phyloP scores from a whole-genome alignment of 305 asterid genomes.

The Fraxinus platypoda region DNA sequence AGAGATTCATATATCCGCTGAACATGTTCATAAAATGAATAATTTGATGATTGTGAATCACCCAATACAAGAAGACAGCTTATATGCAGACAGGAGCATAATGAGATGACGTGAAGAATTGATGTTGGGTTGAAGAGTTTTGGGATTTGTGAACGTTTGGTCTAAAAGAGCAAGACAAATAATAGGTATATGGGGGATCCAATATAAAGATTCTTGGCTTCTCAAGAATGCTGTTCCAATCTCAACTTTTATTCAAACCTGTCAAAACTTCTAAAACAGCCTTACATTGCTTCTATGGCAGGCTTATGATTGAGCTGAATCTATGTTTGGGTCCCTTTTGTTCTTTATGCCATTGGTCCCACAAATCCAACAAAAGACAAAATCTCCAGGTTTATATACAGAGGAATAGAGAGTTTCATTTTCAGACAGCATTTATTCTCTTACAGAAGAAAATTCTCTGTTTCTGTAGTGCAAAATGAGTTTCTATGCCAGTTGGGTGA shows the following conservation, averaged over 20 bases:
- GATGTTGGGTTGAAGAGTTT: slow-evolving; percentile 19
- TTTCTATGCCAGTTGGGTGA: slow-evolving; percentile 32
- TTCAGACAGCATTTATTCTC: slow-evolving; percentile 37
- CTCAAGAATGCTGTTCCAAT: slow-evolving; percentile 52
- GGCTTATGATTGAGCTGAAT: slow-evolving; percentile 77
- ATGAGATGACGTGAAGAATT: slow-evolving; percentile 35
- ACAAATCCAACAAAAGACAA: slow-evolving; percentile 34
- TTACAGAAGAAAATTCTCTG: slow-evolving; percentile 22
- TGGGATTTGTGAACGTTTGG: slow-evolving; percentile 41
- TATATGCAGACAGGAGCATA: slow-evolving; percentile 8
- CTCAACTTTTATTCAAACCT: slow-evolving; percentile 63
- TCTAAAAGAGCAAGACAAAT: slow-evolving; percentile 59
- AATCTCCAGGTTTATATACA: slow-evolving; percentile 34
- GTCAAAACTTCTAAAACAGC: slow-evolving; percentile 79
- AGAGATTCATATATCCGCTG: background rate
- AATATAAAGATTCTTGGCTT: slow-evolving; percentile 70
- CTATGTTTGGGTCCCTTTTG: slow-evolving; percentile 42
- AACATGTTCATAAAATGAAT: background rate
- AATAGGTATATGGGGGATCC: slow-evolving; percentile 43
- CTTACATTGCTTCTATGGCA: slow-evolving; percentile 59
- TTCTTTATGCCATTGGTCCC: slow-evolving; percentile 61
- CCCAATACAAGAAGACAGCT: background rate
- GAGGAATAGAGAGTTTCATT: slow-evolving; percentile 20
- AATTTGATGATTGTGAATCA: background rate
- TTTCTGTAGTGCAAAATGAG: slow-evolving; percentile 35